Evolutionary conservation across 2,329 filamentous ascomycete species (phyloP), one percentile per base, ranked within the genome.

Genomic region (Geosmithia flava): DNA sequence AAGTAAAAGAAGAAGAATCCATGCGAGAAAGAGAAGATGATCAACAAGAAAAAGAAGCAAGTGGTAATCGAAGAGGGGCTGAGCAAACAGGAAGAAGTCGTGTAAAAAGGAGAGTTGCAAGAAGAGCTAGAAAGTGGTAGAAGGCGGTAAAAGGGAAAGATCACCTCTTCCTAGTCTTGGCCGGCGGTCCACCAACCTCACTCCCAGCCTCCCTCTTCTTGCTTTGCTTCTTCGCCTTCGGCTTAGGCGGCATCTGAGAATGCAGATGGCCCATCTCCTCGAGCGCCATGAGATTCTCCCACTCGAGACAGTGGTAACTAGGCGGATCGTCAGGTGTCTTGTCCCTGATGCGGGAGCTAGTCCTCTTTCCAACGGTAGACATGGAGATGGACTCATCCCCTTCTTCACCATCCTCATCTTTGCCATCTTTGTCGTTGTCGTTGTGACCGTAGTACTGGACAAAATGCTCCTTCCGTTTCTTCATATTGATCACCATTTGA

Each of bases 401-500:
- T 5, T 37, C 15, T 5, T 11, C 33, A 11, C 3, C 33, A 11
- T 11, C 33, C 6, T 37, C 33, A 37, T 37, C 33, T 10, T 44
- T 15, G 19, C 29, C 19, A 45, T 66, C 62, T 19, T 70, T 62
- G 49, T 65, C 64, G 54, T 66, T 63, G 23, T 69, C 62, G 13
- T 62, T 52, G 19, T 47, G n/a, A n/a, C n/a, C n/a, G n/a, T 42
- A 11, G 33, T 54, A 53, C 19, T 73, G 69, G 1, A 65, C 61
- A 30, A 76, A 72, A 57, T 95, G 95, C 53, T 76, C 71, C 52
- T 80, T 80, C 52, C 94, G 83, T 58, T 82, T 83, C 56, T 82
- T 73, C 90, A 96, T 96, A 58, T 89, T 81, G 52, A 76, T 75
- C 20, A 75, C 69, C 53, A 96, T 95, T 57, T 80, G 79, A 41